phyloP scores from a whole-genome alignment of 768 basidiomycete genomes.

The Leccinum obscurum region DNA sequence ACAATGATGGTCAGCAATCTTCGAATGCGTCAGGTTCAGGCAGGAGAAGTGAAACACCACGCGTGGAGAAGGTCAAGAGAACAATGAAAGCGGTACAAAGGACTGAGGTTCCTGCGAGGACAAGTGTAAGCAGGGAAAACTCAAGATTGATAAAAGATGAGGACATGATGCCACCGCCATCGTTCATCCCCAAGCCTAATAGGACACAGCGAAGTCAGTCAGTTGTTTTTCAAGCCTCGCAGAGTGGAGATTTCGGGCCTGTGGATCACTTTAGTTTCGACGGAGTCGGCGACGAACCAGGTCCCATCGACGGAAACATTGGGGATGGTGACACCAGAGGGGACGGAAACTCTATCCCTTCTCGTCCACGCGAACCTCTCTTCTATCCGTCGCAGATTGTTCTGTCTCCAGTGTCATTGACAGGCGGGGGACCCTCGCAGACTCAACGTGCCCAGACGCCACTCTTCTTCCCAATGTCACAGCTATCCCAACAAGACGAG shows the following conservation, averaged over 20 bases:
- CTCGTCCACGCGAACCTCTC: constrained; percentile 17
- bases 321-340: constrained; percentile 5
- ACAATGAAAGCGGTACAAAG: constrained; percentile 39
- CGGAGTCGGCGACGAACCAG: constrained; percentile 1
- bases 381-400: constrained; percentile 28
- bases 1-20: constrained; percentile 29
- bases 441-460: constrained; percentile 21
- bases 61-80: constrained; percentile 46
- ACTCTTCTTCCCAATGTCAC: constrained; percentile 54
- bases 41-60: constrained; percentile 37
- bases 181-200: constrained; percentile 18
- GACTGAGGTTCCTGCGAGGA: constrained; percentile 22
- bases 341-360: constrained; percentile 1
- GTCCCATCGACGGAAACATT: constrained; percentile 1
- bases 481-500: constrained; percentile 56
- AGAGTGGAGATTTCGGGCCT: constrained; percentile 17
- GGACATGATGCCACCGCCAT: constrained; percentile 44
- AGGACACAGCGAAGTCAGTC: constrained; percentile 14
- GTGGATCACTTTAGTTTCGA: constrained; percentile 11
- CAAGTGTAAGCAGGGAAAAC: constrained; percentile 12
- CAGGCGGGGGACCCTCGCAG: constrained; percentile 5
- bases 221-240: constrained; percentile 17
- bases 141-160: constrained; percentile 21
- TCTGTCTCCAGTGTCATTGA: constrained; percentile 8
- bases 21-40: constrained; percentile 25